Evolutionary conservation across 345 rosid species (phyloP).

Genomic region (Aegle marmelos): DNA sequence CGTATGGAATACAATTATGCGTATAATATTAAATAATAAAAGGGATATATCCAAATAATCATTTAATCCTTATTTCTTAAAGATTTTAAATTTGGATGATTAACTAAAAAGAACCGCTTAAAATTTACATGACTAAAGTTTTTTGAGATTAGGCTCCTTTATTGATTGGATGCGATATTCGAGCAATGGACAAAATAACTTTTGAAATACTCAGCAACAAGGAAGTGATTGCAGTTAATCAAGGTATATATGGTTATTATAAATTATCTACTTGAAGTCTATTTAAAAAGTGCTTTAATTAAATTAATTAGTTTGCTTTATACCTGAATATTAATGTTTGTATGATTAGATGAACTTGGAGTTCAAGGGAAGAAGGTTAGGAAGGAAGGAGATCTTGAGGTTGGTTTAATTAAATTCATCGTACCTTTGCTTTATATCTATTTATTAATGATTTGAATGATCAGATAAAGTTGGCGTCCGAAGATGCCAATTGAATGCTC

Average conservation of each 20-base stretch:
- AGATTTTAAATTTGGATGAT: no score
- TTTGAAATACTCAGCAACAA: conserved; percentile 36
- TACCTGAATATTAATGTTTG: not conserved
- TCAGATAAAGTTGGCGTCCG: conserved; percentile 55
- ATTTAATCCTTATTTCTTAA: no score
- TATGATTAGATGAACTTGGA: conserved; percentile 45
- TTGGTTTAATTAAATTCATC: not conserved
- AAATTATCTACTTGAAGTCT: not conserved
- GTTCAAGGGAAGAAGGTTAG: conserved; percentile 61
- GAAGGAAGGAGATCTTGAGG: conserved; percentile 48
- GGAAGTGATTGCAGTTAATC: conserved; percentile 62
- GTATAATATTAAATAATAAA: no score
- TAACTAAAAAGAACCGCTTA: no score
- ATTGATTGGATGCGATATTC: conserved; percentile 53
- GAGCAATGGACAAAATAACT: conserved; percentile 39
- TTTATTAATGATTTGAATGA: not conserved
- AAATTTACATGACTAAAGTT: no score
- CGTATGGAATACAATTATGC: no score
- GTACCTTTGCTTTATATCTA: not conserved
- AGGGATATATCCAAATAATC: no score
- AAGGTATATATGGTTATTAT: conserved; percentile 29
- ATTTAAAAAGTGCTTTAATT: not conserved
- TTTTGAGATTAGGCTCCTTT: conserved; percentile 40
- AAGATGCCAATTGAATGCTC: conserved; percentile 10
- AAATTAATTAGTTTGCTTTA: not conserved